These are phyloP conservation scores for Suillus placidus DNA, from an alignment of 768 basidiomycete species.

Conservation along the genomic window DNA sequence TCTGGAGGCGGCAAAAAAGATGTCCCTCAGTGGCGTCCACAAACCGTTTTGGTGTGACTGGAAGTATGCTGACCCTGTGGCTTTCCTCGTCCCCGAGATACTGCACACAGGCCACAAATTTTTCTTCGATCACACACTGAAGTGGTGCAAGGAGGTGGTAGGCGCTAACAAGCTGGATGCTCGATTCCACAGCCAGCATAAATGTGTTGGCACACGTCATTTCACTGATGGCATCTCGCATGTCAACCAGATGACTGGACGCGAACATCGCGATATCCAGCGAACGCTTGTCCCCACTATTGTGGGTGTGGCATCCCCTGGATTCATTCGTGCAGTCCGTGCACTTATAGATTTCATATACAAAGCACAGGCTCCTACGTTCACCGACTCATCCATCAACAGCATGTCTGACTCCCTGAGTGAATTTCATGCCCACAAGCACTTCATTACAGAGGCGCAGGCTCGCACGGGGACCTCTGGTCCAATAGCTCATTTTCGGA, in stretches of 20 bases:
- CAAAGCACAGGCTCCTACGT: background rate
- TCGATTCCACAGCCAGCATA: constrained; percentile 2
- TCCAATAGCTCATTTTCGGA: constrained; percentile 17
- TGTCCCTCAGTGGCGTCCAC: constrained; percentile 34
- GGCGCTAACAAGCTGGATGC: background rate
- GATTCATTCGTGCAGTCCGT: background rate
- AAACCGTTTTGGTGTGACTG: constrained; percentile 29
- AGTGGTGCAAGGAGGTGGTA: constrained; percentile 3
- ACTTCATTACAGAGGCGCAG: constrained; percentile 2
- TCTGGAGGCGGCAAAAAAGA: constrained; percentile 16
- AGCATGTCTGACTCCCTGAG: background rate
- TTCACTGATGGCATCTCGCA: constrained; percentile 41
- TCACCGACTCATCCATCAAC: background rate
- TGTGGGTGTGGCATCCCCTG: background rate
- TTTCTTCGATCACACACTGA: background rate
- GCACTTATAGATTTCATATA: constrained; percentile 10
- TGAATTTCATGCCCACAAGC: constrained; percentile 1
- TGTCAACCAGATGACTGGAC: constrained; percentile 44
- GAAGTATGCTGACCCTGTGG: constrained; percentile 18
- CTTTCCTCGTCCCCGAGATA: constrained; percentile 23
- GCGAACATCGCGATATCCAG: constrained; percentile 42
- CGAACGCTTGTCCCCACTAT: constrained; percentile 36
- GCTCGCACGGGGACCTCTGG: background rate
- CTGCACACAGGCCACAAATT: background rate
- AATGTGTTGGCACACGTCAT: constrained; percentile 36